These are phyloP conservation scores for Bertia moriformis DNA, from an alignment of 2,329 filamentous ascomycete species.

Conservation along the genomic window DNA sequence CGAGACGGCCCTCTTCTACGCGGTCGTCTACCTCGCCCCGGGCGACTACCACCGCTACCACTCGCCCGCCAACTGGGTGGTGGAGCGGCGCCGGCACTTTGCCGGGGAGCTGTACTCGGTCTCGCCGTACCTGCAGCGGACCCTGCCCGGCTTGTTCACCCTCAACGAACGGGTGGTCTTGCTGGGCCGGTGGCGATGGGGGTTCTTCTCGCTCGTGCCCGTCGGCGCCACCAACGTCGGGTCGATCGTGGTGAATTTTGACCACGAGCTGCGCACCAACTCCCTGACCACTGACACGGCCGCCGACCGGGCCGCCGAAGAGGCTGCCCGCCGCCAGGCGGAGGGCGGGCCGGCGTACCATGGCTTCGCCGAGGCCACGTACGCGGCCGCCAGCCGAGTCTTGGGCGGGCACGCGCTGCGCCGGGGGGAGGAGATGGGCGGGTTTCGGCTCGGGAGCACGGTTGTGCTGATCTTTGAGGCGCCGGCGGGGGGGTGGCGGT, in stretches of 20 bases:
- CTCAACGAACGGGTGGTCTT: slow-evolving; percentile 62
- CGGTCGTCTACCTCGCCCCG: slow-evolving; percentile 74
- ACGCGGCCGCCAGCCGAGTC: slow-evolving; percentile 41
- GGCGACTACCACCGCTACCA: slow-evolving; percentile 69
- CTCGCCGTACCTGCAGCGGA: slow-evolving; percentile 56
- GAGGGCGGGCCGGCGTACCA: slow-evolving; percentile 46
- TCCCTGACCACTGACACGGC: slow-evolving; percentile 55
- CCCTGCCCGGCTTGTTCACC: slow-evolving; percentile 57
- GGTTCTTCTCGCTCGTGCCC: slow-evolving; percentile 61
- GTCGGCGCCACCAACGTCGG: slow-evolving; percentile 66
- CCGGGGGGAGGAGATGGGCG: slow-evolving; percentile 62
- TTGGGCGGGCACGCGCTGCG: slow-evolving; percentile 50
- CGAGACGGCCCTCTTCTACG: slow-evolving; percentile 73
- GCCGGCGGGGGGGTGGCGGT: slow-evolving; percentile 47
- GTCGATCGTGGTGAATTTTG: slow-evolving; percentile 63
- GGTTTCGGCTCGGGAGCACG: slow-evolving; percentile 59
- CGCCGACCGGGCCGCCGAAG: slow-evolving; percentile 49
- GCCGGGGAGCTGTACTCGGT: slow-evolving; percentile 62
- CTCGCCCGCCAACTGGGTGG: slow-evolving; percentile 58
- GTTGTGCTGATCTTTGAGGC: slow-evolving; percentile 65
- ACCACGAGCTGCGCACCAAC: slow-evolving; percentile 59
- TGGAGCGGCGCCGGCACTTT: slow-evolving; percentile 58
- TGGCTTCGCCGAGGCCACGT: slow-evolving; percentile 62
- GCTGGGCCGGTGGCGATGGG: slow-evolving; percentile 59
- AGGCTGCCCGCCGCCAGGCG: slow-evolving; percentile 33